Evolutionary conservation across 1,284 basidiomycete genomes (phyloP), one percentile per base, ranked within the genome.

Genomic region (Pascua guehoae): DNA sequence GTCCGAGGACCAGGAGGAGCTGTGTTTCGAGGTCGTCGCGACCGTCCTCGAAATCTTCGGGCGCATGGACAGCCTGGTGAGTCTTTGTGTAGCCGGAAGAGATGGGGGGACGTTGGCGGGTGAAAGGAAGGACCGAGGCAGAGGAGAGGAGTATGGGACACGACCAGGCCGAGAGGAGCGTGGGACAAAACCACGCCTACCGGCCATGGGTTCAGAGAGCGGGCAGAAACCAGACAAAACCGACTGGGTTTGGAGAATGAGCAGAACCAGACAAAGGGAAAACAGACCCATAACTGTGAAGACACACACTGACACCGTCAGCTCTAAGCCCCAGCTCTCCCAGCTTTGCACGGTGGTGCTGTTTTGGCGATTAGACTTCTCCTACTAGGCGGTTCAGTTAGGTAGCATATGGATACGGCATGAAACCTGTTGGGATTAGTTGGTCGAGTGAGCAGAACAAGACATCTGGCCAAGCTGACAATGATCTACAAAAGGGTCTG

Each of bases 41-140:
- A 91, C 89, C 0, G 91, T 95, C 45, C 78, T 96, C 61, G 91
- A 94, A 79, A 91, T 95, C 50, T 84, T 94, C 65, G 87, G 87
- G 56, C 87, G 89, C 71, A 82, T 94, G 74, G 91, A 94, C 79
- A 91, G 88, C 62, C 76, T 93, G 71, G 76, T 87, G 67, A 67
- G 71, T 68, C 14, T 32, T 32, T 32, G 24, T n/a, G 4, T n/a
- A 4, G 41, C 12, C 41, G 4, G 12, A 32, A 32, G 24, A 32
- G 24, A 32, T 32, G 24, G 24, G 24, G 24, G 24, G 24, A 32
- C 24, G 24, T 32, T 32, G 24, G 24, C 24, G 24, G 24, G 24
- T 32, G 24, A 32, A 32, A 32, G 24, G 24, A 32, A 41, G 40
- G 10, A 41, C 9, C 24, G 24, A 7, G 24, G 3, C 24, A 32